These are phyloP conservation scores for Hericium erinaceus DNA, from an alignment of 768 basidiomycete genomes.

Conservation along the genomic window DNA sequence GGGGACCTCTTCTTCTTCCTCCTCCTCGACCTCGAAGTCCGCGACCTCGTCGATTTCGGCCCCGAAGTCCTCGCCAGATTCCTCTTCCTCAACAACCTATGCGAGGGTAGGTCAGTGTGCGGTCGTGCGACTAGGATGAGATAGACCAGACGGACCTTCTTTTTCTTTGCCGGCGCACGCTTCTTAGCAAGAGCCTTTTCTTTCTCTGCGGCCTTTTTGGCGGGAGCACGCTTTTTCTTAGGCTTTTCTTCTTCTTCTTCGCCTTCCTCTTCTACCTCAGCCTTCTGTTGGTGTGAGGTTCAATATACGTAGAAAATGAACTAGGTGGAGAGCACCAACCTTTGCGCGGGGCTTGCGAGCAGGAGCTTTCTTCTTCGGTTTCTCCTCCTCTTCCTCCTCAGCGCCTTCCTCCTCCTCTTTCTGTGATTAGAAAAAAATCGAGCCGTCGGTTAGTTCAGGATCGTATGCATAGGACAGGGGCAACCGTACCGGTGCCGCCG, in stretches of 20 bases:
- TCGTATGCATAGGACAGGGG: no score
- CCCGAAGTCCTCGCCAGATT: conserved; percentile 38
- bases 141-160: conserved; percentile 11
- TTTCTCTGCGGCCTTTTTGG: conserved; percentile 33
- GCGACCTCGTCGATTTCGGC: conserved; percentile 35
- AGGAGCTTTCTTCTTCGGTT: conserved; percentile 38
- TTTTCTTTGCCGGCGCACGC: conserved; percentile 32
- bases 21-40: conserved; percentile 38
- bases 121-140: background rate
- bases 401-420: background rate
- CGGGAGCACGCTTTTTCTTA: conserved; percentile 22
- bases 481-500: background rate
- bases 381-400: conserved; percentile 29
- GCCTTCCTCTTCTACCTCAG: conserved; percentile 26
- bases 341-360: conserved; percentile 28
- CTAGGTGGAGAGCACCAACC: conserved; percentile 5
- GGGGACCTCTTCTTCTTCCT: conserved; percentile 28
- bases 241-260: conserved; percentile 22
- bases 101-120: background rate
- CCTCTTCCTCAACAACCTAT: conserved; percentile 26
- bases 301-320: background rate
- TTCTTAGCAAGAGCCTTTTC: conserved; percentile 40
- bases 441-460: no score
- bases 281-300: background rate
- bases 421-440: background rate